Base-by-base conservation (phyloP, 306 rosid species). In the Oxytropis ochrocephala region DNA sequence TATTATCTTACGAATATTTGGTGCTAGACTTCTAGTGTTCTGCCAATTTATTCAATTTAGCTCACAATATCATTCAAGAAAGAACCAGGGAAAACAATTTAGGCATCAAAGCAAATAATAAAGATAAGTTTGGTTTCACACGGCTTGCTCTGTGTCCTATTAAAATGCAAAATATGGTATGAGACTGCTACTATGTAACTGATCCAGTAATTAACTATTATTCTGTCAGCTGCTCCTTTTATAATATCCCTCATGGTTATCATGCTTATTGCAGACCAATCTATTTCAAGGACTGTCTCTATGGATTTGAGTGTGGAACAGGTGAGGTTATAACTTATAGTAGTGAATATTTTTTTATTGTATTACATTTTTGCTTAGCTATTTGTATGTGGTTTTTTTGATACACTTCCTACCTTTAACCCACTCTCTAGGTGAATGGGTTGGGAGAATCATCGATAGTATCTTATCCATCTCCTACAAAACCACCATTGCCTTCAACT, bases 271-370 rank as follows among this genome's bases (percentile, higher is more conserved):
- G 64, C 91, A 90, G 98, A 81, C 78, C 89, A 70, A 76, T 86
- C 91, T 70, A 73, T 87, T 78, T 81, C 92, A 70, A 69, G 84
- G 74, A 83, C 83, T 77, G 69, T 81, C 46, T 90, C 97, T 9
- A 73, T 79, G 52, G 98, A 94, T 78, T 80, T 73, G 56, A 87
- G 82, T 52, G 48, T 81, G 59, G 92, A 85, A 61, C 97, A 90
- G 96, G 97, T 94, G 73, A 18, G 84, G 43, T 61, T 63, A 71
- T 63, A 39, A 4, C 49, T 57, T 63, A 65, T 63, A 39, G 3
- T 54, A n/a, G 43, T 74, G 50, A 59, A 52, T 12, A 8, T 24
- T 11, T 29, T 12, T 11, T 16, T 0, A 18, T 29, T 8, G 6
- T 42, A 8, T 55, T 75, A n/a, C 27, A 4, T n/a, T 52, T 55